Evolutionary conservation across 1,284 basidiomycete species (phyloP), one percentile per base, ranked within the genome.

Genomic region (Boletus semigastroideus): DNA sequence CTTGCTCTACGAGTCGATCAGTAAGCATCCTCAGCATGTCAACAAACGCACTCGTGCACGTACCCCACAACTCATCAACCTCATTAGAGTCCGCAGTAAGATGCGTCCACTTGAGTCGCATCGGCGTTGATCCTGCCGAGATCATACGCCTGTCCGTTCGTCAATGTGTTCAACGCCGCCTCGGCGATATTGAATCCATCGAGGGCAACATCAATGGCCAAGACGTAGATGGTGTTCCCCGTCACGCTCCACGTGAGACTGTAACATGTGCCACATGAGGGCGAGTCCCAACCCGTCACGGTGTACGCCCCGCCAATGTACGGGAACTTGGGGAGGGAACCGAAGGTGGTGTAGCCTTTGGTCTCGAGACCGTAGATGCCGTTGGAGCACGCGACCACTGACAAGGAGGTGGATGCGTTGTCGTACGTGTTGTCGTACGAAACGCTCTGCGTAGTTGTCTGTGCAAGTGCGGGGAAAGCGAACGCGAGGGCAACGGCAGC

Each of bases 271-370:
- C 74, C 74, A 13, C 51, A 52, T 5, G 53, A 56, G 3, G 63
- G 11, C 2, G 68, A 68, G 52, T 69, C 45, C 59, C 59, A 74
- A 5, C 58, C 54, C 8, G 4, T 1, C 12, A 46, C 42, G 20
- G 20, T 34, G 5, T 34, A 44, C 12, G 33, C 31, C 7, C 42
- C 42, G 13, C 42, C 31, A 5, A n/a, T 4, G 58, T 73, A 65
- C 16, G 81, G 80, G 68, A 77, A 83, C 27, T 49, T 64, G 30
- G 78, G 77, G 41, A 83, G 68, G 14, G 70, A 69, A 9, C 71
- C 70, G 59, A 82, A 76, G 27, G 73, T 80, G 31, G 64, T 67
- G 64, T 68, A 82, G 6, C 73, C 72, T 31, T 70, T 69, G 50
- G 68, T 72, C 34, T 72, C 30, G 5, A 33, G 31, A 25, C 25